These are phyloP conservation scores for Phytophthora uliginosa DNA, from an alignment of 352 stramenopile species.

Conservation along the genomic window DNA sequence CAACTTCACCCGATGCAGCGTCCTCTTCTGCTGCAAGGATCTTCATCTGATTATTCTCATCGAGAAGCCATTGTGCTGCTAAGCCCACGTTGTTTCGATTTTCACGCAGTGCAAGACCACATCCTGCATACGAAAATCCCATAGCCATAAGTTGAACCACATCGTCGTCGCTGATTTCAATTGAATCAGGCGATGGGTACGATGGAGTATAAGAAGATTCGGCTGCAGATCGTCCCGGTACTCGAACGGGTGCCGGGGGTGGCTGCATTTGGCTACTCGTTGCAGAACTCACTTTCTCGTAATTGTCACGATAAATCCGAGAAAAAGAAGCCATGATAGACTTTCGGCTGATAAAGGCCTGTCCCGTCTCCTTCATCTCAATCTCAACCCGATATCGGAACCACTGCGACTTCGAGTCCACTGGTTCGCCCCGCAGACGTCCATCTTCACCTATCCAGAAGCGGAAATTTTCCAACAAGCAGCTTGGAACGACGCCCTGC, in stretches of 20 bases:
- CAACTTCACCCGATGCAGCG: slow-evolving; percentile 57
- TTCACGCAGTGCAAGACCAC: slow-evolving; percentile 72
- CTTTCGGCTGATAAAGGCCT: slow-evolving; percentile 68
- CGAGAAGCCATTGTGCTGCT: slow-evolving; percentile 87
- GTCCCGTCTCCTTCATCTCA: slow-evolving; percentile 52
- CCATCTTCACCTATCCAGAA: slow-evolving; percentile 99
- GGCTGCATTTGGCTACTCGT: slow-evolving; percentile 41
- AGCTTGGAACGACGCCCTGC: slow-evolving; percentile 95
- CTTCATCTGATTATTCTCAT: slow-evolving; percentile 81
- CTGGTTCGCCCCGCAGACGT: slow-evolving; percentile 95
- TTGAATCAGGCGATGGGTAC: slow-evolving; percentile 15
- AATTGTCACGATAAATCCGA: slow-evolving; percentile 45
- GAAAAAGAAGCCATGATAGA: slow-evolving; percentile 80
- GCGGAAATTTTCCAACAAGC: slow-evolving; percentile 96
- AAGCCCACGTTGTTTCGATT: slow-evolving; percentile 73
- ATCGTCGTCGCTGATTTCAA: slow-evolving; percentile 78
- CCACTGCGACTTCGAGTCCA: slow-evolving; percentile 88
- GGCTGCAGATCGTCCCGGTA: slow-evolving; percentile 1
- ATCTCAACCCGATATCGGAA: slow-evolving; percentile 90
- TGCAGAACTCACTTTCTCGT: slow-evolving; percentile 32
- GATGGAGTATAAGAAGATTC: slow-evolving; percentile 14
- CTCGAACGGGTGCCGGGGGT: slow-evolving; percentile 50
- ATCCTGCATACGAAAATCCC: slow-evolving; percentile 90
- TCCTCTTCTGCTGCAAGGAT: slow-evolving; percentile 71
- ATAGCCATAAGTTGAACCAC: slow-evolving; percentile 92